Conservation (phyloP, 148 eudicot species). For the Simmondsia chinensis region DNA sequence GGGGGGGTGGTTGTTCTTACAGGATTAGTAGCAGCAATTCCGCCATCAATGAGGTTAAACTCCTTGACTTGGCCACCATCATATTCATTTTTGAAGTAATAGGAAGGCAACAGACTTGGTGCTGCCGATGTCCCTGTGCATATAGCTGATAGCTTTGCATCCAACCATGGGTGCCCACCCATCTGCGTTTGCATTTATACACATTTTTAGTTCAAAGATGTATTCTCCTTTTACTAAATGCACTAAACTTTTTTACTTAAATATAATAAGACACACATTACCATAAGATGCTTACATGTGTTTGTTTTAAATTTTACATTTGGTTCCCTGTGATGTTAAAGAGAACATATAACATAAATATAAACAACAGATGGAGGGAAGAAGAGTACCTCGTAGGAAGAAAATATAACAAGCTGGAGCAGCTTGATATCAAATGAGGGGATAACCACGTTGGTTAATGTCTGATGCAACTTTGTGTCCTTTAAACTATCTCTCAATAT, state of each 20-base stretch:
- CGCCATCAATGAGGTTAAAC: conserved; percentile 41
- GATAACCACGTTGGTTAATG: conserved; percentile 24
- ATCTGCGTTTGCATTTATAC: too few relatives aligned
- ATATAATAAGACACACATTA: too few relatives aligned
- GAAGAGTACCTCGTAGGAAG: conserved; percentile 31
- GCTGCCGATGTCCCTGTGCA: conserved; percentile 39
- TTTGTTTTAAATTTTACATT: too few relatives aligned
- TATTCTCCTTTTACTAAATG: background rate
- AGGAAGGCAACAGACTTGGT: conserved; percentile 25
- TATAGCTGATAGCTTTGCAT: conserved; percentile 25
- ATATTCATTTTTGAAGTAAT: conserved; percentile 17
- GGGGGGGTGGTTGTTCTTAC: conserved; percentile 2
- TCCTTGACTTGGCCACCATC: conserved; percentile 11
- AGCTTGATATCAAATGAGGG: conserved; percentile 28
- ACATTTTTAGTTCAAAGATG: background rate
- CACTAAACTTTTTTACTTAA: too few relatives aligned
- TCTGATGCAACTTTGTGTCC: conserved; percentile 18
- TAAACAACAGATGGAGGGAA: too few relatives aligned
- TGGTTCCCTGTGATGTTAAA: too few relatives aligned
- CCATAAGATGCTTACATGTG: too few relatives aligned
- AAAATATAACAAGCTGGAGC: conserved; percentile 27
- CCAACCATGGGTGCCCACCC: conserved; percentile 12
- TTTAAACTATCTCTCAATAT: background rate
- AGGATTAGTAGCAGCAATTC: conserved; percentile 25
- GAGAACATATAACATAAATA: too few relatives aligned